phyloP scores from a whole-genome alignment of 2,329 filamentous ascomycete species.

The Thyridium curvatum region DNA sequence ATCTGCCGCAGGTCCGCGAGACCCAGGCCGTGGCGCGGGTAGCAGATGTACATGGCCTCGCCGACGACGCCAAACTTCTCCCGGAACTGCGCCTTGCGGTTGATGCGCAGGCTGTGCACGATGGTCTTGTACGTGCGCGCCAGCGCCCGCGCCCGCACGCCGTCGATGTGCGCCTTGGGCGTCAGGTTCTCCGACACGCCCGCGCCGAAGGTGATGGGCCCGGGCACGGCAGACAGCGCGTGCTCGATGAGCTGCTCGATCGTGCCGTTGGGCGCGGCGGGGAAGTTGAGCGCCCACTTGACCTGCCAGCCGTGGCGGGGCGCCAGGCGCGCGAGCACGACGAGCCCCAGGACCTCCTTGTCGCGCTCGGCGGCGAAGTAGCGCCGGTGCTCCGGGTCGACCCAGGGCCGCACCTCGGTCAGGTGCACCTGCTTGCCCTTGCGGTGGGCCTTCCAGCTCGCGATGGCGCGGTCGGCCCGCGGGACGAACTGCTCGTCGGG shows the following conservation, averaged over 20 bases:
- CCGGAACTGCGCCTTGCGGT: conserved; percentile 81
- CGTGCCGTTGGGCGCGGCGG: conserved; percentile 73
- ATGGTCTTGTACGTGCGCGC: conserved; percentile 77
- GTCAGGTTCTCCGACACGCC: conserved; percentile 70
- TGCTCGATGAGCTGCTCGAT: conserved; percentile 79
- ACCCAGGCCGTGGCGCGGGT: conserved; percentile 79
- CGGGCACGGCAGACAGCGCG: conserved; percentile 47
- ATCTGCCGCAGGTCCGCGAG: conserved; percentile 79
- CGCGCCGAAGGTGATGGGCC: conserved; percentile 77
- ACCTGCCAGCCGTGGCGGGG: conserved; percentile 85
- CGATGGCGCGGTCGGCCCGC: conserved; percentile 66
- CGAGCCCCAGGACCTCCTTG: conserved; percentile 67
- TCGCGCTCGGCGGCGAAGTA: conserved; percentile 79
- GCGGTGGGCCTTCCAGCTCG: conserved; percentile 73
- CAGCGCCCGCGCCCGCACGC: conserved; percentile 73
- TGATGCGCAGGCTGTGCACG: conserved; percentile 74
- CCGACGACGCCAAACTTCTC: conserved; percentile 83
- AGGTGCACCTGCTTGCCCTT: conserved; percentile 84
- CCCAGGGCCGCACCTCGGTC: conserved; percentile 84
- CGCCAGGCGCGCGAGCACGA: conserved; percentile 76
- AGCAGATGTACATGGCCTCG: conserved; percentile 84
- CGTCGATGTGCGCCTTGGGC: conserved; percentile 75
- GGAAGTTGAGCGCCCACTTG: conserved; percentile 95
- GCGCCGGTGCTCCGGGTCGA: conserved; percentile 74
- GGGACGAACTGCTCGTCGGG: conserved; percentile 55